These are phyloP conservation scores for button mushroom (Agaricus bisporus) DNA, from an alignment of 768 basidiomycete genomes.

Conservation along the genomic window DNA sequence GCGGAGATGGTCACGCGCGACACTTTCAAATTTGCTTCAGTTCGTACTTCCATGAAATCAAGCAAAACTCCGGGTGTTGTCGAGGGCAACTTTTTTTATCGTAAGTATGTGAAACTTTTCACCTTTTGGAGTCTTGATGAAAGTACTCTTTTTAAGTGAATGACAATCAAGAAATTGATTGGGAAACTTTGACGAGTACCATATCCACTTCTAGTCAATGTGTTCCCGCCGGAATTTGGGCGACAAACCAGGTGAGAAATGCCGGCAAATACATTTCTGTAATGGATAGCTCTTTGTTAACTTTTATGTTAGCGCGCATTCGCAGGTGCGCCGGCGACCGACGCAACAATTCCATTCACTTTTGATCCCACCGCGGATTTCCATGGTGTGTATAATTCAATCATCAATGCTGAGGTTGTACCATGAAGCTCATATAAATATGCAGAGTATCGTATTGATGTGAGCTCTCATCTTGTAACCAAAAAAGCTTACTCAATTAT, in stretches of 20 bases:
- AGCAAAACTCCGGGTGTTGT: slow-evolving; percentile 26
- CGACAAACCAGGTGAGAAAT: slow-evolving; percentile 25
- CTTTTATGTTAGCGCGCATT: slow-evolving; percentile 15
- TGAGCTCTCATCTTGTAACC: slow-evolving; percentile 12
- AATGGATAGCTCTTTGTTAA: not conserved
- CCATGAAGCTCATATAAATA: not conserved
- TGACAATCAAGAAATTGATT: slow-evolving; percentile 27
- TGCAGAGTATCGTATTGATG: slow-evolving; percentile 30
- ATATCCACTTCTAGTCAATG: slow-evolving; percentile 18
- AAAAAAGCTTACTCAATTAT: not conserved
- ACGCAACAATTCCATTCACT: slow-evolving; percentile 21
- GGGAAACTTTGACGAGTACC: slow-evolving; percentile 30
- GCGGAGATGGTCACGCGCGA: slow-evolving; percentile 25
- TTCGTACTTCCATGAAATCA: slow-evolving; percentile 28
- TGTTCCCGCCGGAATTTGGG: slow-evolving; percentile 30
- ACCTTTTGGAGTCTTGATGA: not conserved
- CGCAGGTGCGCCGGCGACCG: slow-evolving; percentile 14
- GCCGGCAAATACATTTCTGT: not conserved
- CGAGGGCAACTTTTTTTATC: slow-evolving; percentile 32
- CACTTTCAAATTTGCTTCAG: slow-evolving; percentile 26
- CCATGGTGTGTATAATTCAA: slow-evolving; percentile 21
- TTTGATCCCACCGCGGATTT: slow-evolving; percentile 27
- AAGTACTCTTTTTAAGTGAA: slow-evolving; percentile 15
- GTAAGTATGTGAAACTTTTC: slow-evolving; percentile 13
- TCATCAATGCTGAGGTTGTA: not conserved